These are phyloP conservation scores for Monosporascus sp. DNA, from an alignment of 2,329 filamentous ascomycete genomes.

Conservation along the genomic window DNA sequence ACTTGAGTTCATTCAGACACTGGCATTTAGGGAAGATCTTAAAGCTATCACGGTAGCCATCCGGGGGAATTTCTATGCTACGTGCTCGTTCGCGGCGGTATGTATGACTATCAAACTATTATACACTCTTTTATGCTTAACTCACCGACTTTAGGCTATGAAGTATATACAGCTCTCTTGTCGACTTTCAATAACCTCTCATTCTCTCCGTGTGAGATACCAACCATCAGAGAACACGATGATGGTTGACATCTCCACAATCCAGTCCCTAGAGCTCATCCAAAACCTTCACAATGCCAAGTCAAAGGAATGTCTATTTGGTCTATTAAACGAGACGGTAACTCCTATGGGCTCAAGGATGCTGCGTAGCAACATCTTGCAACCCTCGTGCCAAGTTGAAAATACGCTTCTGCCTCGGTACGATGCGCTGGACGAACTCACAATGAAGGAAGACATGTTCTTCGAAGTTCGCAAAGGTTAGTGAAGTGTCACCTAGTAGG, in stretches of 20 bases:
- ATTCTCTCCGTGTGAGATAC: constrained; percentile 81
- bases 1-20: constrained; percentile 68
- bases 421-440: constrained; percentile 78
- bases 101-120: constrained; percentile 22
- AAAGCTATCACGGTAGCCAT: constrained; percentile 76
- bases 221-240: constrained; percentile 86
- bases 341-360: constrained; percentile 87
- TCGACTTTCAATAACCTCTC: constrained; percentile 62
- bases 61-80: constrained; percentile 79
- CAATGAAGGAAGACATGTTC: constrained; percentile 80
- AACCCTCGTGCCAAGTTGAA: constrained; percentile 69
- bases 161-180: constrained; percentile 73
- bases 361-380: constrained; percentile 78
- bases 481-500: neutral
- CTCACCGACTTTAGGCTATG: constrained; percentile 52
- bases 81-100: constrained; percentile 82
- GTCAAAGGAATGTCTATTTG: constrained; percentile 78
- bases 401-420: constrained; percentile 67
- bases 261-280: constrained; percentile 81
- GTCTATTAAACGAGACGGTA: constrained; percentile 74
- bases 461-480: constrained; percentile 64
- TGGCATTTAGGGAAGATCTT: constrained; percentile 77
- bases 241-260: constrained; percentile 90
- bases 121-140: constrained; percentile 1
- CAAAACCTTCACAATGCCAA: constrained; percentile 76